phyloP scores from a whole-genome alignment of 1,284 basidiomycete species.

The Cryptococcus sp. region DNA sequence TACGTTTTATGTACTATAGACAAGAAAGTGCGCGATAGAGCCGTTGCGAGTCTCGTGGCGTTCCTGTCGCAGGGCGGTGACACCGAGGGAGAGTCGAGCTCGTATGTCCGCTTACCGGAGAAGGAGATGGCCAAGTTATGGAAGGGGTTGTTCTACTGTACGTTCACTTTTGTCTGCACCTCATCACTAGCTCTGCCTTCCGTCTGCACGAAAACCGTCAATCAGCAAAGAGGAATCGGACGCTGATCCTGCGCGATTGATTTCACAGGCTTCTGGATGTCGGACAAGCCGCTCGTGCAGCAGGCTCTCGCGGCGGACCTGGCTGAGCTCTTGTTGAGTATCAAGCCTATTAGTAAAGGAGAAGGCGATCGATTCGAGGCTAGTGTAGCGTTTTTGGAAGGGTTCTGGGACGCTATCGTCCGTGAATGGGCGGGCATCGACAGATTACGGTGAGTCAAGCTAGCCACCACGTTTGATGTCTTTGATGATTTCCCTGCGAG shows the following conservation, averaged over 20 bases:
- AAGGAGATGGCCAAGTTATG: conserved; percentile 88
- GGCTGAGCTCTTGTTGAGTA: conserved; percentile 73
- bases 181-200: not conserved
- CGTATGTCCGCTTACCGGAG: conserved; percentile 56
- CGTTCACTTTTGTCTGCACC: conserved; percentile 36
- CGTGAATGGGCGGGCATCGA: conserved; percentile 93
- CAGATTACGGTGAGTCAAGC: conserved; percentile 70
- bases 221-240: not conserved
- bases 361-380: conserved; percentile 48
- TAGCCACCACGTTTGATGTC: not conserved
- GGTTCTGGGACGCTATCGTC: conserved; percentile 87
- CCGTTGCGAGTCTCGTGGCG: conserved; percentile 70
- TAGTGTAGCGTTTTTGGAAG: conserved; percentile 74
- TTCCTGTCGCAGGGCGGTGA: conserved; percentile 71
- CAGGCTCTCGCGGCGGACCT: conserved; percentile 86
- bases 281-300: conserved; percentile 95
- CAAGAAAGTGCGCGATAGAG: conserved; percentile 85
- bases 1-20: too few species aligned
- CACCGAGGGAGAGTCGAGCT: conserved; percentile 41
- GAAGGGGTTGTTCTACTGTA: conserved; percentile 98
- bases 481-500: not conserved
- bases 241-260: not conserved
- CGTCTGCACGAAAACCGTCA: not conserved
- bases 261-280: conserved; percentile 95
- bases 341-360: conserved; percentile 55